Evolutionary conservation across 2,329 filamentous ascomycete genomes (phyloP), one percentile per base, ranked within the genome.

Genomic region (Penicillium frequentans): DNA sequence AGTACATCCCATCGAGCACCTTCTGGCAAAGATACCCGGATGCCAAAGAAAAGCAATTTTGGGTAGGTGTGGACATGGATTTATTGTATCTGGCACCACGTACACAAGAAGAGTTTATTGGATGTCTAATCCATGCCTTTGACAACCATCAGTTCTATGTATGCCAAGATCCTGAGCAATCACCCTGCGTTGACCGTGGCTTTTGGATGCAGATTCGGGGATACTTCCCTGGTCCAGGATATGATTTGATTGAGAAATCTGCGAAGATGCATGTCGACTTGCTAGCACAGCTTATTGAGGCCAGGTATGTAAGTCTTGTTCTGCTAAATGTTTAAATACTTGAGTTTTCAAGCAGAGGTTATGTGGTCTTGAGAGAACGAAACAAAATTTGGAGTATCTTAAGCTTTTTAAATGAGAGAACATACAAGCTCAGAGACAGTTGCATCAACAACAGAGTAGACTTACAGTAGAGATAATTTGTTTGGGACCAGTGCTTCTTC

Each of bases 131-230:
- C 11, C 23, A 50, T 27, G 33, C 33, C 0, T 42, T 50, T 39
- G 21, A 50, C 4, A 24, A 42, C 16, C 33, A 27, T 14, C 13
- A 50, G 35, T 50, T 50, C 16, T 50, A 50, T 19, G 24, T 50
- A 9, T 11, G 16, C 2, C 19, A 50, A 4, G 13, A 29, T 9
- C 48, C 35, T 1, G 21, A 10, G 14, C 23, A 39, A 8, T 27
- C 48, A 29, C 23, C 48, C 9, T 50, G 48, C 26, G 23, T 42
- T 13, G 48, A 50, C 19, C 48, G 48, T 24, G 33, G 33, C 10
- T 50, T 50, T 29, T 50, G 35, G 33, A 50, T 50, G 33, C 33
- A 50, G 23, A 50, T 50, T 26, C 48, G 16, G 16, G 48, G 48
- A 19, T 42, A 42, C 2, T 50, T 50, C 33, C 48, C 48, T 42